Evolutionary conservation across 2,329 filamentous ascomycete genomes (phyloP), one percentile per base, ranked within the genome.

Genomic region (Domatiomyces catenatus): DNA sequence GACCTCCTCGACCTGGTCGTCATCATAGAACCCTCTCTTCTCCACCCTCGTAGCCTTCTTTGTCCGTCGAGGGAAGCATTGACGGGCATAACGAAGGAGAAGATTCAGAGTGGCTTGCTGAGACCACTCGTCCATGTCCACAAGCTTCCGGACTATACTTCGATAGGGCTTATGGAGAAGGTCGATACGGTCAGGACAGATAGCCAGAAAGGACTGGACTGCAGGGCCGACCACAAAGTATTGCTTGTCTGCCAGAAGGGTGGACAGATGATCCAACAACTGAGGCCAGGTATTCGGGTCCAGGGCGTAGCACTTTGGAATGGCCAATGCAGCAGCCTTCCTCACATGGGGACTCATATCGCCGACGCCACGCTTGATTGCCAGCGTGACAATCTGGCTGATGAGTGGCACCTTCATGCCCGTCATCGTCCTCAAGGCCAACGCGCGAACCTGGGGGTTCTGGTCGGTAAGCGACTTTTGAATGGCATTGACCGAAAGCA

Each of bases 71-170:
- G 92, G 89, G 59, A 98, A 98, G 65, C 87, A 95, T 63, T 79
- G 84, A 50, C 92, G 79, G 1, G 86, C 81, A 65, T 98, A 98
- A 19, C 81, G 71, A 1, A 84, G 83, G 79, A 96, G 82, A 56
- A 98, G 71, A 42, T 81, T 77, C 59, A 98, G 64, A 2, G 85
- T 85, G 1, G 87, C 84, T 49, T 96, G 67, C 68, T 98, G 92
- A 43, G 88, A 85, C 92, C 92, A 98, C 68, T 98, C 92, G 62
- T 98, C 92, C 92, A 98, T 98, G 64, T 98, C 92, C 20, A 95
- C 87, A 48, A 96, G 71, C 71, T 95, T 94, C 65, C 81, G 86
- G 55, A 94, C 81, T 55, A 98, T 71, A 36, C 78, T 75, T 48
- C 86, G 80, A 68, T 96, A 98, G 63, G 94, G 84, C 57, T 84